Evolutionary conservation across 257 asterid genomes (phyloP), one percentile per base, ranked within the genome.

Genomic region (Solanum chiquidenum): DNA sequence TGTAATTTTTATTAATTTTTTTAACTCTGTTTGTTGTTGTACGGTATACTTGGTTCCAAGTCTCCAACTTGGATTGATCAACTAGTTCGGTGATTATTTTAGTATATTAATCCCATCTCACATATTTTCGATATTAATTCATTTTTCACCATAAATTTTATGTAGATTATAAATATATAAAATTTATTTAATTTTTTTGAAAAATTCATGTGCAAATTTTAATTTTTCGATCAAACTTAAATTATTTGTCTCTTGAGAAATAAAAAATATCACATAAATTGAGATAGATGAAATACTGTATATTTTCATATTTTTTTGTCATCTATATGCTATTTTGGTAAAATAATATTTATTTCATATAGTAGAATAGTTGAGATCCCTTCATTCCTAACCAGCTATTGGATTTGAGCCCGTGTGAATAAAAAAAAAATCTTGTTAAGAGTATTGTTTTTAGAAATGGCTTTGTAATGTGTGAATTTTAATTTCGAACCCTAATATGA

Each of bases 361-460:
- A 12, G 16, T 64, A 4, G 9, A 64, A 12, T 64, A 12, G 4
- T 11, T 12, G 73, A 25, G 18, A 64, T 12, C 9, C 1, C 20
- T 66, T 2, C 14, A 3, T 12, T 5, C 7, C 27, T 66, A 12
- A 66, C 1, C 0, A 25, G 7, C 25, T 64, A 11, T 12, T 25
- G 34, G 0, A 66, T 66, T 66, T 5, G 1, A 66, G 9, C 1
- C 1, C 0, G 0, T 12, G 11, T 25, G 9, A 25, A 66, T 66
- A 25, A 1, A 11, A 25, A 60, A 7, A 11, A 9, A 25, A 11
- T 5, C 7, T 2, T 25, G 16, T 25, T 66, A 0, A 25, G 2
- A 66, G 9, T 6, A 66, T 66, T 25, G 0, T 29, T 25, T 20
- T 66, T 0, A 0, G 0, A 66, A 25, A 66, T 25, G 2, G 16